These are phyloP conservation scores for Coemansia sp. DNA, from an alignment of 192 early-diverging fungal genomes.

Conservation along the genomic window DNA sequence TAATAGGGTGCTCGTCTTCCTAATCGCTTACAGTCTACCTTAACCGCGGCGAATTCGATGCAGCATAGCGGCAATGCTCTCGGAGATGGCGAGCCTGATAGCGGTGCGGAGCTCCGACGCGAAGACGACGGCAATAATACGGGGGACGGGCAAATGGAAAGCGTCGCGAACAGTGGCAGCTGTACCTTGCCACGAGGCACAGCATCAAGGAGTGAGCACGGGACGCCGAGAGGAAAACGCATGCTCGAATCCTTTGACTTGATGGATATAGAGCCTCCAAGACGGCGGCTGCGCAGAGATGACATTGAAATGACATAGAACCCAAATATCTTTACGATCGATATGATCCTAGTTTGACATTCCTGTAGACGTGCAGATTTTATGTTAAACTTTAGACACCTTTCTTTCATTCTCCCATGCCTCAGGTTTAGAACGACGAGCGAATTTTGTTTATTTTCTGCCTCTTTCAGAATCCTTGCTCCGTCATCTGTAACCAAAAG, in stretches of 20 bases:
- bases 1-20: background rate
- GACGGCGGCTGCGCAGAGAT: constrained; percentile 44
- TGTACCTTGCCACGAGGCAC: background rate
- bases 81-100: background rate
- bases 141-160: background rate
- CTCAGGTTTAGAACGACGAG: no score
- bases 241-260: constrained; percentile 23
- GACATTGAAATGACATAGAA: constrained; percentile 37
- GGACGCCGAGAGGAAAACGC: constrained; percentile 24
- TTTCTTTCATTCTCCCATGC: background rate
- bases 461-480: no score
- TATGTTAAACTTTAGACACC: background rate
- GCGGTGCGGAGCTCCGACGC: background rate
- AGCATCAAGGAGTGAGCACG: background rate
- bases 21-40: background rate
- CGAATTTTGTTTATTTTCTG: no score
- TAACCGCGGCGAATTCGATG: background rate
- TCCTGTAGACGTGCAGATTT: background rate
- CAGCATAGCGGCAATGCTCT: background rate
- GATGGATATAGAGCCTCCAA: constrained; percentile 51
- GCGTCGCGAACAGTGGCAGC: background rate
- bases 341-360: background rate
- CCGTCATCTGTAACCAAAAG: no score
- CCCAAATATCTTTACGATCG: no score
- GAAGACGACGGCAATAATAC: background rate